A percentile compares a stretch with the other conserved stretches of the same genome.
phyloP scores from a whole-genome alignment of 2,329 filamentous ascomycete genomes.

The Exophiala dermatitidis region DNA sequence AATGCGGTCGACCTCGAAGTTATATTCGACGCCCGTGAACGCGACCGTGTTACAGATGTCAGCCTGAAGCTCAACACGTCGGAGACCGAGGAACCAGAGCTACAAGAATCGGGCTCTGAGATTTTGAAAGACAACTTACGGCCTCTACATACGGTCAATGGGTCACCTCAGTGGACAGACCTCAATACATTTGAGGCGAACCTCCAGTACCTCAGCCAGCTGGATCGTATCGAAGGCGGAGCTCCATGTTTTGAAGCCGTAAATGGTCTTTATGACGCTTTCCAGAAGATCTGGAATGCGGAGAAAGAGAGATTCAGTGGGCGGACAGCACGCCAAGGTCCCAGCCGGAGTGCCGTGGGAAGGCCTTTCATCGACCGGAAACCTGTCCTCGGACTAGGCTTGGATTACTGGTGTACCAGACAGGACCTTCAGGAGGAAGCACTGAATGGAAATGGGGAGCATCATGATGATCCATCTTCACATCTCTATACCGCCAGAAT shows the following conservation, averaged over 20 bases:
- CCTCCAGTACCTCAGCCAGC: constrained; percentile 38
- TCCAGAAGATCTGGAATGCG: constrained; percentile 39
- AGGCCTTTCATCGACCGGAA: constrained; percentile 37
- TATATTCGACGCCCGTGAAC: constrained; percentile 35
- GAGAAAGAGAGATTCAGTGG: constrained; percentile 33
- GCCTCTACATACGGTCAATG: constrained; percentile 31
- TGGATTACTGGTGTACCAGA: constrained; percentile 37
- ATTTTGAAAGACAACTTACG: constrained; percentile 38
- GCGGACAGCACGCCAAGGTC: constrained; percentile 33
- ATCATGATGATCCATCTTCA: constrained; percentile 20
- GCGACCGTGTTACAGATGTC: constrained; percentile 38
- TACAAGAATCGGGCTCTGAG: constrained; percentile 38
- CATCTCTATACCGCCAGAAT: constrained; percentile 35
- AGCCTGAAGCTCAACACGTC: constrained; percentile 39
- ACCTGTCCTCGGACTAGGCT: constrained; percentile 35
- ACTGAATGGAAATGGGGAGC: constrained; percentile 20
- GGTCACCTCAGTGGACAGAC: constrained; percentile 27
- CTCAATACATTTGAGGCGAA: constrained; percentile 38
- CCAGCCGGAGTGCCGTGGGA: constrained; percentile 39
- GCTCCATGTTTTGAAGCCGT: constrained; percentile 43
- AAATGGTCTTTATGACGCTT: constrained; percentile 38
- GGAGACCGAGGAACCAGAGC: constrained; percentile 34
- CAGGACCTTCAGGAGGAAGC: constrained; percentile 27
- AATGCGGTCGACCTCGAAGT: constrained; percentile 42
- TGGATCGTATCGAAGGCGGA: constrained; percentile 40